A percentile compares a stretch with the other conserved stretches of the same genome.
phyloP scores from a whole-genome alignment of 2,329 filamentous ascomycete species.

The Trichoderma koningii region DNA sequence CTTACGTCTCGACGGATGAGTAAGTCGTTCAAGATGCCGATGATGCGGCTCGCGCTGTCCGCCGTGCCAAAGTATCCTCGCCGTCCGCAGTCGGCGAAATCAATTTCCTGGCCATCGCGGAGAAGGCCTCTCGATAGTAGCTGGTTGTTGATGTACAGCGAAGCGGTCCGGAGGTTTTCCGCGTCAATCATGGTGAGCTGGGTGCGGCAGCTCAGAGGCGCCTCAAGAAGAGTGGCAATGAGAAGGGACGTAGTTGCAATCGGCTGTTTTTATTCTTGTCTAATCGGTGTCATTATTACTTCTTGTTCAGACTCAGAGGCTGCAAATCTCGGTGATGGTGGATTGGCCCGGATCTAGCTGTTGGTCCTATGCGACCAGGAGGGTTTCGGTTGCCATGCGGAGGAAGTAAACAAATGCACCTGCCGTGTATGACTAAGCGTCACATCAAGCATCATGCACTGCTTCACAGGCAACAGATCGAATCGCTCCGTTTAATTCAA shows the following conservation, averaged over 20 bases:
- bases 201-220: neutral
- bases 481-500: too few species aligned
- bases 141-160: conserved; percentile 73
- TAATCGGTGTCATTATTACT: neutral
- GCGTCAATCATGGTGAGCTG: conserved; percentile 53
- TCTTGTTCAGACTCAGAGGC: neutral
- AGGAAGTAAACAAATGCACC: conserved; percentile 45
- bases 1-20: conserved; percentile 83
- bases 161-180: conserved; percentile 66
- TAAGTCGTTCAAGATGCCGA: conserved; percentile 91
- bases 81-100: conserved; percentile 75
- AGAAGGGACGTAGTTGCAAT: neutral
- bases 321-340: neutral
- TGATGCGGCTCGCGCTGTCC: conserved; percentile 79
- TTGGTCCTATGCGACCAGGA: conserved; percentile 6
- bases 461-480: too few species aligned
- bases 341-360: neutral
- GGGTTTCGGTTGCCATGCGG: conserved; percentile 42
- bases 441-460: too few species aligned
- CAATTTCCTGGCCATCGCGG: conserved; percentile 70
- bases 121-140: conserved; percentile 66
- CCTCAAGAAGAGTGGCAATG: neutral
- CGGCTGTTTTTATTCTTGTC: neutral
- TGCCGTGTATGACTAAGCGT: conserved; percentile 34
- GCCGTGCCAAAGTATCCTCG: conserved; percentile 53